Evolutionary conservation across 768 basidiomycete species (phyloP), one percentile per base, ranked within the genome.

Genomic region (Myochromella boudieri): DNA sequence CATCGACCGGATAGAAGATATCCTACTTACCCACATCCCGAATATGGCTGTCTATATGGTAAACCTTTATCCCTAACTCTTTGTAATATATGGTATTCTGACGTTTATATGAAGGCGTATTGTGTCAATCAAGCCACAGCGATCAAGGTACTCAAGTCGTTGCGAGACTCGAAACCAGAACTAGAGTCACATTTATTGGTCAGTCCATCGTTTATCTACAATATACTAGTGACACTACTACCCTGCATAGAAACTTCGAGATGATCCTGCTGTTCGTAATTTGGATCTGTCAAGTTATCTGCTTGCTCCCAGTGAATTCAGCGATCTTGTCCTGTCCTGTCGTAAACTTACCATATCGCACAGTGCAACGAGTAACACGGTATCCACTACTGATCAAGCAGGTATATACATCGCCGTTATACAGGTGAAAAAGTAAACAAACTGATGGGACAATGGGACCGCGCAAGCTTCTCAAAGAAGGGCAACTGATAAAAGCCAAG

Each of bases 321-420:
- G 21, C 17, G 20, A 12, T 29, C 28, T 25, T 3, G 15, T 1
- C n/a, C 24, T 39, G 15, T 22, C n/a, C 37, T 8, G 32, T 57
- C 4, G 2, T 8, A 15, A 12, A 21, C 32, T 55, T 29, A 48
- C 18, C 39, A 18, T 24, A 29, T 25, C 20, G 26, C 11, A 32
- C 37, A 93, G 91, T 95, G 93, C 93, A 97, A 81, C 84, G 95
- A 7, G 84, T 97, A 46, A 97, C 95, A 0, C 78, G 92, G 46
- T 99, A 98, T 61, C 95, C 95, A 0, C 73, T 99, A 0, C 75
- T 97, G 25, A 84, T 97, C 53, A 83, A 84, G 44, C 89, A 91
- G 67, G 84, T 82, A 39, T 15, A 64, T 25, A 85, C 85, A 4
- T 31, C 28, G 32, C 18, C 7, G 18, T 25, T n/a, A n/a, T n/a